Evolutionary conservation across 805 yeast species (phyloP), one percentile per base, ranked within the genome.

Genomic region (Blastobotrys chiropterorum): DNA sequence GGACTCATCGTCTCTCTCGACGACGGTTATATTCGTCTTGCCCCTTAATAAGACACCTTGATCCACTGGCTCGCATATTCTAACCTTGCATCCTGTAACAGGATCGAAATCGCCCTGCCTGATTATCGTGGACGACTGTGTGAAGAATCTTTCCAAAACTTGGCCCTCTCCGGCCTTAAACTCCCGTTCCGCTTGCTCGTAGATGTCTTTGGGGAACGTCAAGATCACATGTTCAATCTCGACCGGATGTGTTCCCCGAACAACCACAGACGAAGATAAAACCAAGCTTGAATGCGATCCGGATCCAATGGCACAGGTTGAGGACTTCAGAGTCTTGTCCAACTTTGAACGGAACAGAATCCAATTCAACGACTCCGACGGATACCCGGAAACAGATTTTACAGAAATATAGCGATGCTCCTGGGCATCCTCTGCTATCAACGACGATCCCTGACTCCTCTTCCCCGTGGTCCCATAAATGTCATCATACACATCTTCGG

Each of bases 21-120:
- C 76, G 30, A 86, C 66, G 2, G 82, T 75, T 2, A 87, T 67
- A n/a, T 70, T 70, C 0, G 92, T 82, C 1, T 46, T 34, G 1
- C 67, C 64, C 1, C 56, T 51, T 17, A 68, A 64, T 0, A 85
- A 59, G 4, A 64, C 57, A 0, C 96, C 96, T 62, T 86, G 95
- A 42, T 77, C 79, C 1, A 80, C 74, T 0, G 95, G 95, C 58
- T 86, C 95, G 63, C 89, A 80, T 20, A 82, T 74, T 2, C 78
- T 59, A 2, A 87, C 75, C 4, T 61, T 60, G 17, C 85, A 85
- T 55, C 75, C 74, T 16, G 80, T 59, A 3, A 63, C 65, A 16
- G 78, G 65, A 1, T 78, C 66, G 5, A 59, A 48, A 54, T 76
- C 80, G 20, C 76, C 78, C 45, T 72, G 75, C 30, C 72, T 67